phyloP scores from a whole-genome alignment of 176 grass and related monocot species.

The Poa pratensis region DNA sequence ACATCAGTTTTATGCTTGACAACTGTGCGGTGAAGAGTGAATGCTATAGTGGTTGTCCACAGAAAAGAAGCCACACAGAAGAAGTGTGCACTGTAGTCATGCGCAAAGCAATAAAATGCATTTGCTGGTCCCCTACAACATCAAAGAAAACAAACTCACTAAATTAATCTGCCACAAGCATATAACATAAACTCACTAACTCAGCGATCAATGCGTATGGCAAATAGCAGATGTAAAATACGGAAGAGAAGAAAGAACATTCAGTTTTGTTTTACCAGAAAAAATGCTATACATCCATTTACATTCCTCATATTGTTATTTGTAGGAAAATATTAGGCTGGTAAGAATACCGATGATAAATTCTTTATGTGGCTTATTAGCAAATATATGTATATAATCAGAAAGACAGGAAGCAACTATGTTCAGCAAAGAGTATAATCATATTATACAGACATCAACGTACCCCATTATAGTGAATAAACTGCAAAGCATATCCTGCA shows the following conservation, averaged over 20 bases:
- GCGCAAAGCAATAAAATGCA: constrained; percentile 92
- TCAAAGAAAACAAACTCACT: not conserved
- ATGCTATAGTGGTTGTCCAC: constrained; percentile 95
- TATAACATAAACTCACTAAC: constrained; percentile 5
- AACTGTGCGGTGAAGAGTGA: constrained; percentile 94
- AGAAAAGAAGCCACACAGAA: constrained; percentile 95
- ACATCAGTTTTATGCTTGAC: constrained; percentile 97
- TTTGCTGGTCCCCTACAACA: constrained; percentile 80
- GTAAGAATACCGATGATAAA: too few relatives aligned
- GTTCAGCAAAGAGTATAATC: too few relatives aligned
- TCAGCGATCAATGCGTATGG: not conserved
- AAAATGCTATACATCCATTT: not conserved
- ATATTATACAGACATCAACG: not conserved
- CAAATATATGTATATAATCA: too few relatives aligned
- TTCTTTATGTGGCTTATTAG: too few relatives aligned
- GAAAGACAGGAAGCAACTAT: too few relatives aligned
- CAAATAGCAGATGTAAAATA: constrained; percentile 21
- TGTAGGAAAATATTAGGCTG: too few relatives aligned
- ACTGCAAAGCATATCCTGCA: constrained; percentile 99
- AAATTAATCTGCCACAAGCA: constrained; percentile 12
- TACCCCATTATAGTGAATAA: constrained; percentile 96
- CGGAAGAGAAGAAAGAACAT: constrained; percentile 8
- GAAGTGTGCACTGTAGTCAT: constrained; percentile 95
- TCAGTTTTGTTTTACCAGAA: constrained; percentile 24
- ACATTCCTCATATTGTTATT: not conserved